Evolutionary conservation across 495 filamentous ascomycete species (phyloP), one percentile per base, ranked within the genome.

Genomic region (Choiromyces venosus): DNA sequence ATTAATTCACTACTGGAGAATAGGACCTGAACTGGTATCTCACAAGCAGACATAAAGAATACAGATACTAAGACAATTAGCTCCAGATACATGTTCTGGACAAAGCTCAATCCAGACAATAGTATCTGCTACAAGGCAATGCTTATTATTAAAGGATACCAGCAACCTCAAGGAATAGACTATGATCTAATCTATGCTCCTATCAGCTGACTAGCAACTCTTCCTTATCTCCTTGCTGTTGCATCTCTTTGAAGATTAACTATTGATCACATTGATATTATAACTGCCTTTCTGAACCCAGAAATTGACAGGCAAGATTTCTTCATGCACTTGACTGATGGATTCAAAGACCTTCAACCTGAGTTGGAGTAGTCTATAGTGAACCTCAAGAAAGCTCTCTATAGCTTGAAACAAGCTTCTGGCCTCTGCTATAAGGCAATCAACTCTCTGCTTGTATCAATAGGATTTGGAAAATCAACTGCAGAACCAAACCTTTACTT

Each of bases 361-460:
- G 38, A 40, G 38, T 40, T 40, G 1, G 8, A 40, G 9, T 40
- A 40, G 1, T 40, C 38, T 10, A 29, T 25, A 6, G 38, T 40
- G 9, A 40, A 40, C 38, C 38, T 70, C 19, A 52, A 29, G 38
- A 70, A 70, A 36, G 72, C 37, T 25, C 33, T 69, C 37, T 70
- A 73, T 25, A 66, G 67, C 33, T 33, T 70, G 4, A 69, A 70
- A 35, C 72, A 73, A 65, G 36, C 38, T 52, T 9, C 67, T 18
- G 5, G 66, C 19, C 39, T 70, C n/a, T 73, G 72, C 66, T 70
- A 73, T 70, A 35, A 70, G 21, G 35, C 18, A 18, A 61, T 73
- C 8, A 29, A 69, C 61, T n/a, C 56, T 18, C 70, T 70, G 10
- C 65, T 73, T 0, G 9, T 25, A 9, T 36, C 67, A 21, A 25